These are phyloP conservation scores for Hygrophoropsis aurantiaca DNA, from an alignment of 768 basidiomycete species.

Conservation along the genomic window DNA sequence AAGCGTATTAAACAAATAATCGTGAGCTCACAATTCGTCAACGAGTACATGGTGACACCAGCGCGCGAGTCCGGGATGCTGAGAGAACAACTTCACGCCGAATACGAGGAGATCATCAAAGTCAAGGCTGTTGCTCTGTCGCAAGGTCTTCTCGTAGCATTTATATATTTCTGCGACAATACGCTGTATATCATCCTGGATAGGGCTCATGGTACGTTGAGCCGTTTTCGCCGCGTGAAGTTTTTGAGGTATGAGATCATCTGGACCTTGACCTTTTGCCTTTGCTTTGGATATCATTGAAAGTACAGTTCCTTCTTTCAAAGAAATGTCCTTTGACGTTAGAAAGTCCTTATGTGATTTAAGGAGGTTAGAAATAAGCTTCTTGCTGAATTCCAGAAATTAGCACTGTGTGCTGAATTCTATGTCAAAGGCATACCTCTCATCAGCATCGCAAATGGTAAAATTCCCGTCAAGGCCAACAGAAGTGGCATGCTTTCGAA, in stretches of 20 bases:
- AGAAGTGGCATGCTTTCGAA: slow-evolving; percentile 60
- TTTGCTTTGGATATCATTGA: slow-evolving; percentile 73
- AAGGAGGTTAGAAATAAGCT: slow-evolving; percentile 57
- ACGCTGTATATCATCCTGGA: slow-evolving; percentile 30
- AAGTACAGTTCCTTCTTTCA: slow-evolving; percentile 55
- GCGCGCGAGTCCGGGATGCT: slow-evolving; percentile 44
- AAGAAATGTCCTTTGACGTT: slow-evolving; percentile 41
- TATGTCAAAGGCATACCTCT: slow-evolving; percentile 47
- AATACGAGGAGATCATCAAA: slow-evolving; percentile 84
- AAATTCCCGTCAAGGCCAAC: slow-evolving; percentile 73
- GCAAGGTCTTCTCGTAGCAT: slow-evolving; percentile 63
- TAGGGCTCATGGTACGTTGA: background rate
- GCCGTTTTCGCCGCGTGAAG: slow-evolving; percentile 3
- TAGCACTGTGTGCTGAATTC: slow-evolving; percentile 1
- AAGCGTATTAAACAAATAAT: too few species aligned
- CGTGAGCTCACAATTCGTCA: slow-evolving; percentile 73
- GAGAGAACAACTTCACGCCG: slow-evolving; percentile 63
- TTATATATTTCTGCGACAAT: slow-evolving; percentile 56
- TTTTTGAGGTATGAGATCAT: slow-evolving; percentile 35
- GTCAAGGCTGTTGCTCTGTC: slow-evolving; percentile 70
- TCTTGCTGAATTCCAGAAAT: slow-evolving; percentile 49
- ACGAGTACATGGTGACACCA: slow-evolving; percentile 75
- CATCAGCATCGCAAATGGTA: slow-evolving; percentile 78
- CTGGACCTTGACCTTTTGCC: slow-evolving; percentile 57
- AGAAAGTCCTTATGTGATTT: slow-evolving; percentile 55